Evolutionary conservation across 495 filamentous ascomycete genomes (phyloP), one percentile per base, ranked within the genome.

Genomic region (Hyphodiscus hymeniophilus): DNA sequence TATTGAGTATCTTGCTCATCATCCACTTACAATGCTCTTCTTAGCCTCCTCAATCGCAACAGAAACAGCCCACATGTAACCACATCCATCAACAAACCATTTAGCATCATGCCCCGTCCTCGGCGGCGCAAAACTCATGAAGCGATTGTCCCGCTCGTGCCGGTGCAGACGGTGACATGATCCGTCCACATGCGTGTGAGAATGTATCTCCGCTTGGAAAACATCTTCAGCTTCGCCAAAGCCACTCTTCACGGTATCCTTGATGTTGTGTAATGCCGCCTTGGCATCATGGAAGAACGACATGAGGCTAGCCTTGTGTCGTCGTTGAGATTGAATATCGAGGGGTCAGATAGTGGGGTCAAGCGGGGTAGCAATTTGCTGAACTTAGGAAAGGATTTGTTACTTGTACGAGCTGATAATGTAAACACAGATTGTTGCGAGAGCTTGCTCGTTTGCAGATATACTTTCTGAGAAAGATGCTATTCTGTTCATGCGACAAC

Each of bases 71-170:
- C 81, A 89, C 69, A 97, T 88, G 59, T 97, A 97, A 0, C 80
- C 80, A 59, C 86, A 90, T 2, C 87, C 91, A 64, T 97, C 91
- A 18, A 96, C 87, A 70, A 86, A 92, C 87, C 89, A 95, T 66
- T 97, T 95, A 30, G 64, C 87, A 65, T 90, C 92, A 85, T 63
- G 85, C 82, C 67, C 87, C 85, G 16, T 31, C 10, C 58, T 26
- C 63, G 89, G 86, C 4, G 87, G 83, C 1, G 85, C 85, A 66
- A 96, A 96, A 52, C 87, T 94, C 32, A 79, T 75, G 64, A 82
- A 95, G 28, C 89, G 78, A 52, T 91, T 73, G 41, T 78, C 69
- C 33, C 73, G 62, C 38, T 63, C 58, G 16, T 65, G 56, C 22
- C 59, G 52, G 28, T 67, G 58, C 30, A 58, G 55, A 31, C 56